Conservation (phyloP, 2,329 filamentous ascomycete species). For the Elsinoe arachidis region DNA sequence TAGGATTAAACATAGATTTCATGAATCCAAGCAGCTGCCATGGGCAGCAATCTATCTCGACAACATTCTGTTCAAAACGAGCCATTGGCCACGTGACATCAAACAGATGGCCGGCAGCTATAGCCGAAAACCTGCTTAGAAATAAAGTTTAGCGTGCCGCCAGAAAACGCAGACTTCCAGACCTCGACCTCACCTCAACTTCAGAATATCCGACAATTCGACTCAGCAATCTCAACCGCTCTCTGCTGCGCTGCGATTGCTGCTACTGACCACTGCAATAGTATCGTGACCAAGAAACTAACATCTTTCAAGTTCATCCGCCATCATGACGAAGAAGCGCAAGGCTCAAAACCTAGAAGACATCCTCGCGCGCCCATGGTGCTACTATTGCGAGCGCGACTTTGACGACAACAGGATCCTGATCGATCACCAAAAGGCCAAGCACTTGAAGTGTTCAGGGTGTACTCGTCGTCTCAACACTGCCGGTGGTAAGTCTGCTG, state of each 20-base stretch:
- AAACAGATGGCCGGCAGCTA: no score
- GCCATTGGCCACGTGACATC: no score
- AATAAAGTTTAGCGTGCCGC: no score
- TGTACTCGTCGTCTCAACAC: constrained; percentile 86
- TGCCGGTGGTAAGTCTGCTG: constrained; percentile 65
- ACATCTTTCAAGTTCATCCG: no score
- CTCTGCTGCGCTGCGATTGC: background rate
- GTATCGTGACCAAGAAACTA: no score
- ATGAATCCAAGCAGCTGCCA: background rate
- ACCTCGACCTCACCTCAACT: no score
- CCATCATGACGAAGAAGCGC: constrained; percentile 74
- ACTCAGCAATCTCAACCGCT: no score
- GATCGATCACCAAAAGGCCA: constrained; percentile 96
- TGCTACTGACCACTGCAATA: background rate
- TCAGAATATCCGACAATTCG: no score
- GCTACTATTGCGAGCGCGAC: constrained; percentile 98
- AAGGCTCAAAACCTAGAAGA: constrained; percentile 80
- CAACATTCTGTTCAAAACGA: no score
- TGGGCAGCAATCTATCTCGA: background rate
- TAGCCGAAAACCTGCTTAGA: no score
- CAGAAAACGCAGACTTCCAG: no score
- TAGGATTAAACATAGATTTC: no score
- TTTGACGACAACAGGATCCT: constrained; percentile 96
- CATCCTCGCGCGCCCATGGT: constrained; percentile 81
- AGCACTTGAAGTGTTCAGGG: constrained; percentile 95